Conservation (phyloP, 1,139 yeast species). For the Yamadazyma jaroonii region DNA sequence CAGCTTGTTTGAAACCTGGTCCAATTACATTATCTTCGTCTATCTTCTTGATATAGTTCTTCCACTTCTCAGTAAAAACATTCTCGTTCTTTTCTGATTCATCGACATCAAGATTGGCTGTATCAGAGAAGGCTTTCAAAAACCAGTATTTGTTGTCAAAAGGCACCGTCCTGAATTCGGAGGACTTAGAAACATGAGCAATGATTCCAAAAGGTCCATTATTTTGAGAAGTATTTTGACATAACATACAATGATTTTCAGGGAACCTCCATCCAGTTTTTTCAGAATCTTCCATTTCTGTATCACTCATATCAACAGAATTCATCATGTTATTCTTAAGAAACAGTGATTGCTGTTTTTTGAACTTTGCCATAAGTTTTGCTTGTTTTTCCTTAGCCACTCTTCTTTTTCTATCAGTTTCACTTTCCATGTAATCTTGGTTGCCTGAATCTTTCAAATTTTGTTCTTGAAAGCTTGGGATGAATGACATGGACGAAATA, state of each 20-base stretch:
- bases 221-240: slow-evolving; percentile 76
- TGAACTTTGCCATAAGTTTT: slow-evolving; percentile 73
- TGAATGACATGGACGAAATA: background rate
- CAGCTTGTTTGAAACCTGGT: slow-evolving; percentile 60
- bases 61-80: slow-evolving; percentile 33
- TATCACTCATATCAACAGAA: slow-evolving; percentile 24
- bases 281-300: slow-evolving; percentile 34
- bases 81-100: slow-evolving; percentile 19
- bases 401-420: slow-evolving; percentile 58
- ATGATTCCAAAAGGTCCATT: slow-evolving; percentile 77
- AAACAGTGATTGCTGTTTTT: slow-evolving; percentile 73
- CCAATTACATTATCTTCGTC: slow-evolving; percentile 53
- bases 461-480: background rate
- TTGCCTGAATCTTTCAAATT: slow-evolving; percentile 13
- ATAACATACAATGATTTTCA: slow-evolving; percentile 77
- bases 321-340: slow-evolving; percentile 44
- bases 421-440: slow-evolving; percentile 31
- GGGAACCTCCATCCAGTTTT: slow-evolving; percentile 67
- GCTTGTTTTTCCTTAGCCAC: slow-evolving; percentile 71
- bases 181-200: slow-evolving; percentile 55
- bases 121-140: slow-evolving; percentile 58
- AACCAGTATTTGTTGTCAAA: slow-evolving; percentile 66
- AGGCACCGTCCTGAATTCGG: slow-evolving; percentile 64
- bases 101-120: slow-evolving; percentile 48
- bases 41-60: slow-evolving; percentile 30